Evolutionary conservation across 768 basidiomycete genomes (phyloP).

Genomic region (Stropharia rugosoannulata): DNA sequence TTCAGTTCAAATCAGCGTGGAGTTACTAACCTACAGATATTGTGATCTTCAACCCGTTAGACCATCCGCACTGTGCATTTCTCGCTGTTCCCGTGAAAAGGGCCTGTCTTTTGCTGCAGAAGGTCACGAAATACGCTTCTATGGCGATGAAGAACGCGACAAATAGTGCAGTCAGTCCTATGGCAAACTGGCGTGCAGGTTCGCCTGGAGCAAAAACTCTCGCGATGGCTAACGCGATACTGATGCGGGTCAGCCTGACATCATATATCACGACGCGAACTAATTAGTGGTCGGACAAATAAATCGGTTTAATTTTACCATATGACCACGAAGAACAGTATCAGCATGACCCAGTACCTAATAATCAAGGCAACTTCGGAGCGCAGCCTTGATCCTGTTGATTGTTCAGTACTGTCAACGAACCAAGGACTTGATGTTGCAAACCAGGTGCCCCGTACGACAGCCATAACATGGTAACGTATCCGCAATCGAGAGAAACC

Average conservation of each 20-base stretch:
- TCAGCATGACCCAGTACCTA: slow-evolving; percentile 1
- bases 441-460: not conserved
- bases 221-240: slow-evolving; percentile 5
- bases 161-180: slow-evolving; percentile 4
- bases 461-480: not conserved
- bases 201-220: slow-evolving; percentile 6
- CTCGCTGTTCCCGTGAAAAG: not conserved
- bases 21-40: not conserved
- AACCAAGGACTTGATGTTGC: not conserved
- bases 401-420: not conserved
- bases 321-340: slow-evolving; percentile 4
- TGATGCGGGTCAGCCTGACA: slow-evolving; percentile 3
- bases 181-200: slow-evolving; percentile 4
- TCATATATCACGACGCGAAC: not conserved
- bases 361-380: not conserved
- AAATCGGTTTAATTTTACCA: not conserved
- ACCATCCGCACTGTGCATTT: slow-evolving; percentile 6
- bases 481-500: not conserved
- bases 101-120: slow-evolving; percentile 5
- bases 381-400: not conserved
- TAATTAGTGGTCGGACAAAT: not conserved
- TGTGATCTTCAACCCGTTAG: not conserved
- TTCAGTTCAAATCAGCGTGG: not conserved
- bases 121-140: not conserved
- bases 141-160: not conserved